Evolutionary conservation across 805 yeast genomes (phyloP), one percentile per base, ranked within the genome.

Genomic region (Ascoidea tarda): DNA sequence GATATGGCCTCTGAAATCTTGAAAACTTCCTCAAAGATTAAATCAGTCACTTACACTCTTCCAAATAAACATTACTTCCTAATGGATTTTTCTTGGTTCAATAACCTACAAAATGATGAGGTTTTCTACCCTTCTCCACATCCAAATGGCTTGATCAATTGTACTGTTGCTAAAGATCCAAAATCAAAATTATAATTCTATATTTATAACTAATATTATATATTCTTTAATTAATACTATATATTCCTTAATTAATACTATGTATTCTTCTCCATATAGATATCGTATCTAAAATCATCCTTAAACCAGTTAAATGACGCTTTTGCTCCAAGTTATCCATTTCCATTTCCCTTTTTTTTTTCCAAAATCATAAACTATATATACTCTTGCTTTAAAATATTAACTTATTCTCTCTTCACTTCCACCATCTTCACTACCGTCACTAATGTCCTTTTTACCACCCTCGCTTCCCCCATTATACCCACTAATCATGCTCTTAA

Each of bases 61-160:
- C 97, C 97, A 63, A 90, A 90, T 77, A 90, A 87, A 71, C 97
- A 90, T 68, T 90, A 84, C 73, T 79, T 90, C 66, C 75, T 87
- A 66, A 76, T 81, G 64, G 87, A 90, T 65, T 74, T 89, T 59
- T 69, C 77, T 56, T 89, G 95, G 95, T 73, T 71, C 67, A 83
- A 87, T 68, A 95, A 93, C 46, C 74, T 86, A 61, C 73, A 77
- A 60, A 83, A 84, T 66, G 87, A 89, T 61, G 95, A 85, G 61
- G 76, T 90, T 59, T 89, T 82, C 69, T 88, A 89, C 66, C 97
- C 97, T 59, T 74, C 87, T 46, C 81, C 95, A 54, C 91, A 90
- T 70, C 97, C 97, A 62, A 89, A 87, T 65, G 97, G 97, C 50
- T 78, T 85, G 68, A 90, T 90, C 68, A 84, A 82, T 67, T 83